Evolutionary conservation across 352 stramenopile species (phyloP).

Genomic region (Phytophthora cactorum): DNA sequence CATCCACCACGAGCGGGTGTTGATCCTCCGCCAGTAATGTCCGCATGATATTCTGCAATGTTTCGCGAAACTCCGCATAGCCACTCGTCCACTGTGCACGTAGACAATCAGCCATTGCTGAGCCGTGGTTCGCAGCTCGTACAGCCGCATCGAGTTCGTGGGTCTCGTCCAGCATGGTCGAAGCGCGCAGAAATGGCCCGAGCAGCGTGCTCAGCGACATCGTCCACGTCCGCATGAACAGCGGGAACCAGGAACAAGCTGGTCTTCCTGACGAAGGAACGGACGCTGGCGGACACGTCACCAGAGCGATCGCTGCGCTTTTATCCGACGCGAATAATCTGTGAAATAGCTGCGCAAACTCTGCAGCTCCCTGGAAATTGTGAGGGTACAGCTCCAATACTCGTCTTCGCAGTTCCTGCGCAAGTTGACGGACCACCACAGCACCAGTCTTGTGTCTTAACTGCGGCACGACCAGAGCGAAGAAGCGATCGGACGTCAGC

Average conservation of each 20-base stretch:
- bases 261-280: conserved; percentile 21
- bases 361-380: conserved; percentile 47
- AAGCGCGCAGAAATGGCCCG: conserved; percentile 68
- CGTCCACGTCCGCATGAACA: conserved; percentile 51
- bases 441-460: conserved; percentile 23
- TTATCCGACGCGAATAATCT: conserved; percentile 46
- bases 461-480: conserved; percentile 40
- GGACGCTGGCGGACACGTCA: conserved; percentile 30
- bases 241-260: conserved; percentile 46
- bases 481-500: conserved; percentile 38
- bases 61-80: conserved; percentile 40
- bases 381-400: conserved; percentile 63
- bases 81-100: conserved; percentile 60
- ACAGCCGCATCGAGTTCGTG: conserved; percentile 54
- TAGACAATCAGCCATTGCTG: conserved; percentile 36
- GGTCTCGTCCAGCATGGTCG: conserved; percentile 68
- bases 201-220: conserved; percentile 66
- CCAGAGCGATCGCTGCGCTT: conserved; percentile 45
- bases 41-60: conserved; percentile 39
- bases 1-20: conserved; percentile 59
- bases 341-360: conserved; percentile 48
- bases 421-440: conserved; percentile 43
- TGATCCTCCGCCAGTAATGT: conserved; percentile 46
- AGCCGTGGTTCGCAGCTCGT: conserved; percentile 23
- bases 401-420: conserved; percentile 52